Base-by-base conservation (phyloP, 2,329 filamentous ascomycete genomes). In the Huntiella moniliformis region DNA sequence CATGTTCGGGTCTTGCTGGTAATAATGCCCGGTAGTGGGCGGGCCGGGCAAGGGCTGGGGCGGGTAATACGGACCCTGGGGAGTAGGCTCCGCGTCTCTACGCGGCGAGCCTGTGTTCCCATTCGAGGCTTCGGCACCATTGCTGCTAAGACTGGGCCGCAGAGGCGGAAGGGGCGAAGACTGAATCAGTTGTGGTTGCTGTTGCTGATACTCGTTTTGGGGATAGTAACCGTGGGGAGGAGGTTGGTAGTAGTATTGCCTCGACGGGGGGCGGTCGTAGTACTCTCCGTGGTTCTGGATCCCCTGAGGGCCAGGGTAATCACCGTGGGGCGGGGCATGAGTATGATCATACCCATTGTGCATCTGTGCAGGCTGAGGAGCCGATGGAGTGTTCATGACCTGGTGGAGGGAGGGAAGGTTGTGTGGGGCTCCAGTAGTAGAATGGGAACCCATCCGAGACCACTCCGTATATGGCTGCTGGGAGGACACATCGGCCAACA, bases 271-370 rank as follows among this genome's bases (percentile, higher is more conserved):
- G n/a, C 32, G 39, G 7, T 41, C 39, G 32, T 41, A 41, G 18
- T 41, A 41, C 22, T 28, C 22, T 8, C 22, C 22, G 22, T 28
- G 22, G 7, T 41, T 41, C 5, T 17, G 15, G 17, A 41, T 41
- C 6, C 22, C 22, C 10, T 28, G 46, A 15, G 61, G 59, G 47
- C 58, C 60, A 5, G 59, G 56, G 10, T 28, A 28, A 8, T 8
- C 22, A 28, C 22, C 10, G 22, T 28, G 22, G 10, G 22, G 6
- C 22, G 22, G 22, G 22, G 22, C 22, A 10, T 28, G 22, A 28
- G 22, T 28, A 5, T 38, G 15, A 32, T 41, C 18, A 33, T 41
- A 41, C 5, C 17, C 39, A 8, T 31, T 28, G 18, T 41, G 18
- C 28, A 28, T 8, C 17, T 13, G 12, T 8, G 13, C 12, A 15